These are phyloP conservation scores for Lasiosphaeria ovina DNA, from an alignment of 495 filamentous ascomycete species.

Conservation along the genomic window DNA sequence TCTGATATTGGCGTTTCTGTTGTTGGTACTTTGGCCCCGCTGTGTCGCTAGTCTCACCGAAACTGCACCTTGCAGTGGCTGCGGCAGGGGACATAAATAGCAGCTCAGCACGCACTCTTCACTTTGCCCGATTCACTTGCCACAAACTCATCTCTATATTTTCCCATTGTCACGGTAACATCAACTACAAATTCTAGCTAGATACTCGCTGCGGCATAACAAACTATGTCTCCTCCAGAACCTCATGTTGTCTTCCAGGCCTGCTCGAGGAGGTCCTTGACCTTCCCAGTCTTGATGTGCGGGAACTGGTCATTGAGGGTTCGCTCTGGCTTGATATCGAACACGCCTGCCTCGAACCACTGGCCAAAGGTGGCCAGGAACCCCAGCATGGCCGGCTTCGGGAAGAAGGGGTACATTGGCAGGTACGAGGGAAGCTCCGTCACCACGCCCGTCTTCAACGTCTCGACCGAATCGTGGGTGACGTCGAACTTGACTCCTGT, in stretches of 20 bases:
- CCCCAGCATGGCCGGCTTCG: slow-evolving; percentile 34
- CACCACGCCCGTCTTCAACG: slow-evolving; percentile 43
- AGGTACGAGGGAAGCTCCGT: slow-evolving; percentile 45
- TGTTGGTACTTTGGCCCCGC: too few species aligned
- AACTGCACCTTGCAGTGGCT: too few species aligned
- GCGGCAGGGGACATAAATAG: too few species aligned
- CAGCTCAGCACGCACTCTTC: too few species aligned
- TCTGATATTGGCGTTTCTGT: too few species aligned
- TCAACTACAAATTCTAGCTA: too few species aligned
- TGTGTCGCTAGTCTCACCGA: too few species aligned
- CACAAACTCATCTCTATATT: too few species aligned
- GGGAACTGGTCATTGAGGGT: slow-evolving; percentile 40
- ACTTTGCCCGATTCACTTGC: too few species aligned
- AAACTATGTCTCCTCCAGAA: too few species aligned
- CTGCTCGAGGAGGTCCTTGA: slow-evolving; percentile 19
- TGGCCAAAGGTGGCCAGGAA: slow-evolving; percentile 33
- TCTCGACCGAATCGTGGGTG: slow-evolving; percentile 47
- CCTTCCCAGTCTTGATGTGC: slow-evolving; percentile 32
- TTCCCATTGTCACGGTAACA: too few species aligned
- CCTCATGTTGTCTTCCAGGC: background rate
- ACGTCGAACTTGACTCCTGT: slow-evolving; percentile 51
- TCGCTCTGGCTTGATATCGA: slow-evolving; percentile 27
- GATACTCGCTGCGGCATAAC: too few species aligned
- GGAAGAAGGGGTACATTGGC: slow-evolving; percentile 32
- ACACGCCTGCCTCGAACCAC: slow-evolving; percentile 26